Conservation (phyloP, 2,329 filamentous ascomycete genomes). For the Xylariaceae sp. region DNA sequence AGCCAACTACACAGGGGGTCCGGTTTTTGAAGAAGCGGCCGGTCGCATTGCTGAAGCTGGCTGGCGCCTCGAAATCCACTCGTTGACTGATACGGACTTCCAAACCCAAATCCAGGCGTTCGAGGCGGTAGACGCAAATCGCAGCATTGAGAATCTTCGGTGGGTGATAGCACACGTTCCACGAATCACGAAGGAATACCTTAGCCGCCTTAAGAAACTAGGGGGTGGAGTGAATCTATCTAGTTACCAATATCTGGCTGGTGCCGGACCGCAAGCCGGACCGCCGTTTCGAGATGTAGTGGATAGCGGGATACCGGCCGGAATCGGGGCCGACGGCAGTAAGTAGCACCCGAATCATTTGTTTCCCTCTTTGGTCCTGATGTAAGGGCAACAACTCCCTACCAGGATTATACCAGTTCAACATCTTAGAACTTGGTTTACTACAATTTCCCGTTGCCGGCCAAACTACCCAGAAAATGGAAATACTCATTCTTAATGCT, state of each 20-base stretch:
- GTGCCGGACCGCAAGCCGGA: slow-evolving; percentile 27
- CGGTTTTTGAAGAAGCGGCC: slow-evolving; percentile 31
- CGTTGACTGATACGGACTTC: slow-evolving; percentile 28
- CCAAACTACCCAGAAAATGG: background rate
- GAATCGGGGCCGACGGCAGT: slow-evolving; percentile 33
- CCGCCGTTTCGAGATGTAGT: slow-evolving; percentile 36
- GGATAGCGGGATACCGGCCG: slow-evolving; percentile 33
- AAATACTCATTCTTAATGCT: background rate
- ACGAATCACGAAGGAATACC: slow-evolving; percentile 30
- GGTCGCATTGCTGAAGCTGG: slow-evolving; percentile 27
- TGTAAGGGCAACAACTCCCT: background rate
- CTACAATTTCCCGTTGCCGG: too few relatives aligned
- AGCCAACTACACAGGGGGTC: slow-evolving; percentile 31
- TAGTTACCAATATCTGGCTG: slow-evolving; percentile 32
- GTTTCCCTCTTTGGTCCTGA: background rate
- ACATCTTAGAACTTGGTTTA: background rate
- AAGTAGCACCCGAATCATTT: background rate
- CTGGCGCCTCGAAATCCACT: slow-evolving; percentile 37
- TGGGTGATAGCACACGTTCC: slow-evolving; percentile 37
- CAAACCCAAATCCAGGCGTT: slow-evolving; percentile 30
- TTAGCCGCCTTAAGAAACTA: slow-evolving; percentile 29
- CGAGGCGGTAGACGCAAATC: slow-evolving; percentile 25
- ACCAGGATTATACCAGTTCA: background rate
- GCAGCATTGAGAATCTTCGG: slow-evolving; percentile 24
- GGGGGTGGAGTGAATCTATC: slow-evolving; percentile 36